Base-by-base conservation (phyloP, 768 basidiomycete genomes). In the Kwoniella dendrophila region DNA sequence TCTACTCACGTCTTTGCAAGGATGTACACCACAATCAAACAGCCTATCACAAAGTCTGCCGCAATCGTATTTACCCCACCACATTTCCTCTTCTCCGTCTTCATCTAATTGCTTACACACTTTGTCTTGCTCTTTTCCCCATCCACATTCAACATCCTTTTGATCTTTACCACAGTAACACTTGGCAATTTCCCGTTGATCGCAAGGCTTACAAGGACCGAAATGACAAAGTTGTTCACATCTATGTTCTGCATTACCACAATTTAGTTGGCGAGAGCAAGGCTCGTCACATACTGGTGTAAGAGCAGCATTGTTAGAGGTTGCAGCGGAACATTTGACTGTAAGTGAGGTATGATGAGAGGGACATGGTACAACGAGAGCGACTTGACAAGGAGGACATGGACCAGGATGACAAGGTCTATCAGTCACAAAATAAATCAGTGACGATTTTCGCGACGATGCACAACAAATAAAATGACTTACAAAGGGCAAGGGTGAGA, bases 381-480 rank as follows among this genome's bases (percentile, higher is more conserved):
- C 90, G 11, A 95, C 84, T 64, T 86, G 85, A 73, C 96, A 99
- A 0, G 92, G 92, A 0, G 94, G 94, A 80, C 96, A 99, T 0
- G 95, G 96, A 0, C 95, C 96, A 0, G 96, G 95, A 76, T 97
- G 95, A 72, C 95, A 98, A 14, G 82, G 59, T 22, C 73, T 71
- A 32, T 20, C 33, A 27, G n/a, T 20, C 4, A 43, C n/a, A 8
- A 29, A 36, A 5, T 24, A 8, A 22, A 4, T 26, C 34, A 27
- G 51, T 18, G 24, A 36, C 7, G 12, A 38, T n/a, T 10, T n/a
- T 49, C 12, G 41, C 18, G 22, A 10, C 4, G 7, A 48, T 10
- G 43, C 20, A n/a, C 26, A 34, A 22, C n/a, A n/a, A n/a, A n/a
- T 40, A 18, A 56, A 30, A 20, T 26, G 11, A 69, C 59, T 63